Conservation (phyloP, 208 protist species). For the Acanthamoeba healyi region DNA sequence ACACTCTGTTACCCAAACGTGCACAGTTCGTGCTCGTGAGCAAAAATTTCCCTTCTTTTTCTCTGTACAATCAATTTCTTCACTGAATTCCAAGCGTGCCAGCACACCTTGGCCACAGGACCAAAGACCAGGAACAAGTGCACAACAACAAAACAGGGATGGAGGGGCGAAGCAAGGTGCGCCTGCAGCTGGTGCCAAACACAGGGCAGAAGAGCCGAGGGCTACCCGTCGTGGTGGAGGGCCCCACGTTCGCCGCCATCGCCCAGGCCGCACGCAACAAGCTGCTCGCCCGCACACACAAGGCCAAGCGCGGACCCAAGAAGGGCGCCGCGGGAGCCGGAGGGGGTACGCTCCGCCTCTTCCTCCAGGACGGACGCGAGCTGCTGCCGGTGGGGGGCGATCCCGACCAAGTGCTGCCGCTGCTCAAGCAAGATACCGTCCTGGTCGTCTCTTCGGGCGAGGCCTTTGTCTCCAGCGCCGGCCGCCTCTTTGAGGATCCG, state of each 20-base stretch:
- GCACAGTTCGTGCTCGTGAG: no score
- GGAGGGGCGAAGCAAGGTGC: conserved; percentile 55
- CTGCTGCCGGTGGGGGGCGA: not conserved
- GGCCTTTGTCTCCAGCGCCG: conserved; percentile 29
- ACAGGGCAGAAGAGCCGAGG: conserved; percentile 21
- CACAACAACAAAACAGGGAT: no score
- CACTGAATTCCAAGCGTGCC: no score
- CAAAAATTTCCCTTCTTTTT: no score
- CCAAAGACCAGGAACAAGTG: no score
- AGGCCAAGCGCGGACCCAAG: not conserved
- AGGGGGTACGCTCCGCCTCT: not conserved
- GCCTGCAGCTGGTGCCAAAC: conserved; percentile 55
- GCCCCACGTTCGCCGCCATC: conserved; percentile 40
- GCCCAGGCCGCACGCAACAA: conserved; percentile 61
- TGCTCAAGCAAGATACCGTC: conserved; percentile 57
- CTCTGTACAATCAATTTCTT: no score
- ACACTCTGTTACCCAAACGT: no score
- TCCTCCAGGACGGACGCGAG: conserved; percentile 41
- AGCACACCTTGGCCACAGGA: no score
- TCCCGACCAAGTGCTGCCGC: not conserved
- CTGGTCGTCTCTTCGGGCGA: conserved; percentile 57
- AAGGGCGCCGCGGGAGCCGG: not conserved
- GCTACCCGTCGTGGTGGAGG: not conserved
- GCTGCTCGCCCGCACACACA: not conserved
- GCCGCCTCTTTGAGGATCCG: not conserved